Base-by-base conservation (phyloP, 345 rosid species). In the Murraya paniculata region DNA sequence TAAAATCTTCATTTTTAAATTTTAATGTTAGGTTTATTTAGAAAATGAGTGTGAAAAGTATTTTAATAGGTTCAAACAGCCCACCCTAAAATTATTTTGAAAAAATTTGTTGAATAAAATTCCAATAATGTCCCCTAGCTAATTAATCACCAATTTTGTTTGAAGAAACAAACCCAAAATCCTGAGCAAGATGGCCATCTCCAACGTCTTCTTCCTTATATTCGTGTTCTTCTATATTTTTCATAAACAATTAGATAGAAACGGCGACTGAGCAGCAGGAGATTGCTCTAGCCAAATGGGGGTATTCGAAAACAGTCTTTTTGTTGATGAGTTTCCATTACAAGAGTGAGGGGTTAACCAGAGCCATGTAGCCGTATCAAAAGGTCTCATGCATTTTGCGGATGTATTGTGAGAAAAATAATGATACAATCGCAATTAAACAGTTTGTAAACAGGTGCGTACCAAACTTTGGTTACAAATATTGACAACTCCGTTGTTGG, bases 401-500 rank as follows among this genome's bases (percentile, higher is more conserved):
- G 21, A 45, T 45, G 13, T 53, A 5, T 53, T 53, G 22, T 53
- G 19, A 0, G 56, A 50, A 50, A 4, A 14, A 1, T 50, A 1
- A 19, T 18, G 7, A 53, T 53, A 19, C 7, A 53, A 19, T 53
- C 22, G 11, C 53, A 16, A 53, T 18, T 53, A 5, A 53, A 16
- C 57, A 53, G 22, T 53, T 14, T 50, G 50, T 50, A 14, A 50
- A 14, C 22, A 50, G 21, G 4, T 41, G 16, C 11, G 16, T 3
- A 11, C 50, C 2, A 41, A 41, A 41, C 16, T 41, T 41, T 10
- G 1, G 2, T 41, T 11, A 11, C 4, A 41, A 41, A 11, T 14
- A 41, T 41, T 45, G 50, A 45, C 18, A 68, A 77, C 77, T 19
- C 76, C 7, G 56, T 69, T 1, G 22, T 78, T 28, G 80, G 35